Evolutionary conservation across 306 rosid genomes (phyloP).

Genomic region (Castanospermum australe): DNA sequence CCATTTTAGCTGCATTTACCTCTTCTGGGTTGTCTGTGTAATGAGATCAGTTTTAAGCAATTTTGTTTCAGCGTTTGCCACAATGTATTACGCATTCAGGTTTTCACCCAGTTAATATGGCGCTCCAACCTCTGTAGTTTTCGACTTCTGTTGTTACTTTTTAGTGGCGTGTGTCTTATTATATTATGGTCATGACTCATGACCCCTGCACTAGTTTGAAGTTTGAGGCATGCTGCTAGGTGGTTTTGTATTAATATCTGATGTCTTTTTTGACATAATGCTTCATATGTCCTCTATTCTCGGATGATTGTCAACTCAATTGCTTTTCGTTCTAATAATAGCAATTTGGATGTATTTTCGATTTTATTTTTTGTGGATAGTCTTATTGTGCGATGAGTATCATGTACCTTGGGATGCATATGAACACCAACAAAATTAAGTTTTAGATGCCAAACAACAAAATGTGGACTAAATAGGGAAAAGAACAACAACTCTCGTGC

Average conservation of each 20-base stretch:
- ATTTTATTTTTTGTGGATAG: background rate
- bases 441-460: background rate
- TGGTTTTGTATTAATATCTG: background rate
- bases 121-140: background rate
- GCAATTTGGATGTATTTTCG: background rate
- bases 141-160: background rate
- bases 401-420: background rate
- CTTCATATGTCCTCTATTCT: background rate
- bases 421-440: background rate
- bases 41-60: background rate
- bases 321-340: background rate
- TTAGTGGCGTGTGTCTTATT: background rate
- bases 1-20: background rate
- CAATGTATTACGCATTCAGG: background rate
- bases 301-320: background rate
- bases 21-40: background rate
- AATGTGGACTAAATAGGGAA: background rate
- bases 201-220: background rate
- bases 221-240: background rate
- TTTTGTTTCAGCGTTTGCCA: background rate
- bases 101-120: background rate
- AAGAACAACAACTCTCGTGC: background rate
- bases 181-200: background rate
- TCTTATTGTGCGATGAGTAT: background rate
- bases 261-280: background rate